Base-by-base conservation (phyloP, 192 early-diverging fungal species). In the Podochytrium sp. region DNA sequence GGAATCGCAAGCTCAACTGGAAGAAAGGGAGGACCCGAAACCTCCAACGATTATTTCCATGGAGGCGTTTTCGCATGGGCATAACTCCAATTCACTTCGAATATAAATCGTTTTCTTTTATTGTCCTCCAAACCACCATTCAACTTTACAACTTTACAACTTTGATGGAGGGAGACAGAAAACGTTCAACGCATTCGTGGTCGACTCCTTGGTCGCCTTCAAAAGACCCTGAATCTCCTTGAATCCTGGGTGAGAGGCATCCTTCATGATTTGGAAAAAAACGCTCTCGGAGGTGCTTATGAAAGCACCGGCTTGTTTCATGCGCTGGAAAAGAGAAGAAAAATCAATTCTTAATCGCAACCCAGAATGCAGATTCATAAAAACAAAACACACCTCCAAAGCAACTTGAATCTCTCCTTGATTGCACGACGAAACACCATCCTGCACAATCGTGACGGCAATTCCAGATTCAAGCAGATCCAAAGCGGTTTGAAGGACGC, bases 401-500 rank as follows among this genome's bases (percentile, higher is more conserved):
- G 62, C 72, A 52, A 64, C 49, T 1, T 4, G 32, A 47, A 94
- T 92, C 79, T 99, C 97, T 20, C 89, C 90, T 29, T 85, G 34
- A 91, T 72, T 91, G 87, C 58, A 89, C 33, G 95, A 96, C 23
- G 94, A 96, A 18, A 99, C 92, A 35, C 93, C 97, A 78, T 98
- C 96, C 0, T 92, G 89, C 63, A 98, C 77, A n/a, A 99, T 91
- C 72, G 93, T 91, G 50, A 96, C 95, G 65, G 92, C 87, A 68
- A 87, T 89, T 59, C 91, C 80, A 30, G 85, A 77, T 33, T 92
- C 90, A 43, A 95, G 70, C 30, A 99, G 74, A 53, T 98, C 97
- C 77, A 99, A 82, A 27, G 94, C 91, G 14, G 97, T 98, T 81
- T 99, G 97, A 41, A 94, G 69, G 3, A 99, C 91, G 75, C 97